Evolutionary conservation across 768 basidiomycete genomes (phyloP), one percentile per base, ranked within the genome.

Genomic region (Dacryopinax primogenitus): DNA sequence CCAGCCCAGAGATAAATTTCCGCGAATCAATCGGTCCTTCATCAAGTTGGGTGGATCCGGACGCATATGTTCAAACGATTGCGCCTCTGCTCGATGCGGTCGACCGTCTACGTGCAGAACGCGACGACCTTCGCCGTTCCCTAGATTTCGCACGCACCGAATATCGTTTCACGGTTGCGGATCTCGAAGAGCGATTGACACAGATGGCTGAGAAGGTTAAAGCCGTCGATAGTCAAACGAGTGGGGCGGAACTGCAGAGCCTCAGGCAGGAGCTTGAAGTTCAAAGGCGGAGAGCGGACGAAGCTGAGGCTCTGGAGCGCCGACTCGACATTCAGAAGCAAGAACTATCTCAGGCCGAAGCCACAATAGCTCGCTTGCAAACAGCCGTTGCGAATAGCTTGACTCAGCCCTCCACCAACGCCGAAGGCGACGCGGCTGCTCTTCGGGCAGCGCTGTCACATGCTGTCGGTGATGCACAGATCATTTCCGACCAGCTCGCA

Each of bases 111-210:
- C 72, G 74, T 37, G 21, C 67, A 12, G 74, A 75, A 65, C 68
- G 74, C 15, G 73, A 75, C 44, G 73, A 72, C 9, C 68, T 74
- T 3, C 66, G 72, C 39, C 70, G 71, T 23, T 68, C 65, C 30
- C 58, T 75, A 15, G 69, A 70, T 6, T 75, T 72, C 64, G 67
- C 69, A n/a, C 66, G 70, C 37, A 70, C 72, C 64, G 74, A 75
- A 45, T 64, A 66, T 35, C 70, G 69, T 12, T 73, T 73, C 37
- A 71, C 70, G 32, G 63, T 71, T 21, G 58, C 64, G n/a, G 71
- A 70, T 39, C 68, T 68, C 11, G 66, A 69, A 23, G 69, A 58
- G 30, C 11, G 51, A 2, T 18, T 58, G 51, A 30, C 51, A 15
- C 4, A 15, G 11, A 47, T 47, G 45, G 23, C 45, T 26, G n/a